These are phyloP conservation scores for Aspergillus neoniger DNA, from an alignment of 2,329 filamentous ascomycete species.

Conservation along the genomic window DNA sequence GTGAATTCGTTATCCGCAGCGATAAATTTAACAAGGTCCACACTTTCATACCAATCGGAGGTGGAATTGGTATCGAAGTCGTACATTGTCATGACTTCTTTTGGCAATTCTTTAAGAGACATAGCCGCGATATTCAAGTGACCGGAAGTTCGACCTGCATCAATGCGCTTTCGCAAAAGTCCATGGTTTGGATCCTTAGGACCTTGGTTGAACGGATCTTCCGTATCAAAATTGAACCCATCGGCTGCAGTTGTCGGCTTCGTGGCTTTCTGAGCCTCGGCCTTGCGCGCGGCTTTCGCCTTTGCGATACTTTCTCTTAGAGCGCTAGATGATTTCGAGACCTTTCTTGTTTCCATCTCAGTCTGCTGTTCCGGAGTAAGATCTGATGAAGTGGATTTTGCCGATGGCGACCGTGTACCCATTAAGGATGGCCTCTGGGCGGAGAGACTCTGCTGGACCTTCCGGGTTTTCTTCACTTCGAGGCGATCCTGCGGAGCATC, in stretches of 20 bases:
- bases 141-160: constrained; percentile 72
- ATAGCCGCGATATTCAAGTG: constrained; percentile 86
- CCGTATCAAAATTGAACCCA: constrained; percentile 52
- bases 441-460: constrained; percentile 34
- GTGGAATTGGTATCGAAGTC: constrained; percentile 68
- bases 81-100: constrained; percentile 88
- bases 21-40: constrained; percentile 80
- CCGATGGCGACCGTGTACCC: constrained; percentile 34
- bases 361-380: constrained; percentile 30
- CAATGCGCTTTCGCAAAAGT: constrained; percentile 71
- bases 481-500: constrained; percentile 35
- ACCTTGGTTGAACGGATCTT: constrained; percentile 60
- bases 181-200: constrained; percentile 62
- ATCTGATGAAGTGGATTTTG: constrained; percentile 33
- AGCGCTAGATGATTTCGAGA: constrained; percentile 72
- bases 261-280: constrained; percentile 39
- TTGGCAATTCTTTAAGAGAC: constrained; percentile 74
- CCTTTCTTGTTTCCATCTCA: constrained; percentile 43
- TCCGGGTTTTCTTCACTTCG: constrained; percentile 44
- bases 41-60: constrained; percentile 83
- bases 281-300: constrained; percentile 78
- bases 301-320: constrained; percentile 90
- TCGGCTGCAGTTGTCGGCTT: constrained; percentile 22
- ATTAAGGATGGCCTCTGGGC: constrained; percentile 34
- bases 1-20: constrained; percentile 89